Evolutionary conservation across 2,329 filamentous ascomycete species (phyloP).

Genomic region (Akanthomyces muscarius): DNA sequence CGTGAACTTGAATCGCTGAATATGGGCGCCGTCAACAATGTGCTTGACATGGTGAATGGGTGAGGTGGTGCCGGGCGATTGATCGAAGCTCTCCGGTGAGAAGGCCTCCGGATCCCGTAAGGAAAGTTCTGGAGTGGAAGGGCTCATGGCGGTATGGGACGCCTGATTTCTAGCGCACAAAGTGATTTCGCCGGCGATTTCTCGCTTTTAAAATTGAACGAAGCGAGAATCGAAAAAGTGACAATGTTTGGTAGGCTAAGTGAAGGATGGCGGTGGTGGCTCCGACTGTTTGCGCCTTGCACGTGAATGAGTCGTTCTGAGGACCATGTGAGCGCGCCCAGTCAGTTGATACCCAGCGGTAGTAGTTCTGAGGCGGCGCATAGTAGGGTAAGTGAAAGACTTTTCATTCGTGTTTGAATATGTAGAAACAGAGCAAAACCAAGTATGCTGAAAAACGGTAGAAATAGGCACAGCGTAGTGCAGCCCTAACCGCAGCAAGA

Average conservation of each 20-base stretch:
- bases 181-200: not conserved
- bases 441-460: not conserved
- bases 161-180: not conserved
- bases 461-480: not conserved
- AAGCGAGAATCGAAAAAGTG: not conserved
- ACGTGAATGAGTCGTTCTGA: not conserved
- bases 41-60: slow-evolving; percentile 10
- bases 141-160: not conserved
- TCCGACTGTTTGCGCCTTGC: not conserved
- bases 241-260: not conserved
- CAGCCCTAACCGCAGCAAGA: not conserved
- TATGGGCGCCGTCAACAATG: slow-evolving; percentile 17
- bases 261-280: not conserved
- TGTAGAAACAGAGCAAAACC: not conserved
- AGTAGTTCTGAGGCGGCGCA: not conserved
- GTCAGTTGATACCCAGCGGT: not conserved
- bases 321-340: not conserved
- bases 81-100: not conserved
- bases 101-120: not conserved
- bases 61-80: slow-evolving; percentile 13
- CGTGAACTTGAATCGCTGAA: slow-evolving; percentile 30
- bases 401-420: not conserved
- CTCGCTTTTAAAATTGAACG: not conserved
- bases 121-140: not conserved
- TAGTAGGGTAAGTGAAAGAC: not conserved